Conservation (phyloP, 768 basidiomycete genomes). For the Macrolepiota albuminosa region DNA sequence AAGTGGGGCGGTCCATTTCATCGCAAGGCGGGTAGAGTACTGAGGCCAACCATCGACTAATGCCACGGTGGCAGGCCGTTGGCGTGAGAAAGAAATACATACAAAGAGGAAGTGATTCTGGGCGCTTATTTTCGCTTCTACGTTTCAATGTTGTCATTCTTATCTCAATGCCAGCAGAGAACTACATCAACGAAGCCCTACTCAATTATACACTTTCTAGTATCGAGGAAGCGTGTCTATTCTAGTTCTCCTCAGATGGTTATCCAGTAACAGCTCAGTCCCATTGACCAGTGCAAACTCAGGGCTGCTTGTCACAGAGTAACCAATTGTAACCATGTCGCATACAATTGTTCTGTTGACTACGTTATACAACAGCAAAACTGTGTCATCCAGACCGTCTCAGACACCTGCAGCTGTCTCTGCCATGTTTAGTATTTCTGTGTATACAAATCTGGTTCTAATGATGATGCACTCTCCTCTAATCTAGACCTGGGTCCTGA, state of each 20-base stretch:
- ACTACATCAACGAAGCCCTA: too few relatives aligned
- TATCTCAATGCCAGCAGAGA: too few relatives aligned
- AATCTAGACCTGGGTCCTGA: not conserved
- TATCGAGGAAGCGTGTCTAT: too few relatives aligned
- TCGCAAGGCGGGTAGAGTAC: constrained; percentile 18
- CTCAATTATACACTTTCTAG: too few relatives aligned
- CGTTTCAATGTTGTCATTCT: too few relatives aligned
- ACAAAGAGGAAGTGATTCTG: not conserved
- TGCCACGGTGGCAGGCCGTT: not conserved
- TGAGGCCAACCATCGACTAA: not conserved
- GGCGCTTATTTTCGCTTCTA: not conserved
- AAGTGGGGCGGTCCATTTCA: constrained; percentile 64
- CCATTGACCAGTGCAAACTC: not conserved
- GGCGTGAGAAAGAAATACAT: not conserved
- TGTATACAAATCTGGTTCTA: not conserved
- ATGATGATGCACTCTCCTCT: not conserved
- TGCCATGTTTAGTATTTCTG: not conserved
- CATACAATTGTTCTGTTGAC: not conserved
- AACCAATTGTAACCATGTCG: not conserved
- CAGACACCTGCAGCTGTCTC: too few relatives aligned
- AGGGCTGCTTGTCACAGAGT: not conserved
- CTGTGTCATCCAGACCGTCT: not conserved
- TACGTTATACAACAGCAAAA: not conserved
- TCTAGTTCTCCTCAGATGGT: not conserved
- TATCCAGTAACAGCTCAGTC: too few relatives aligned